Base-by-base conservation (phyloP, 176 grass and related monocot species). In the Aegilops sharonensis region DNA sequence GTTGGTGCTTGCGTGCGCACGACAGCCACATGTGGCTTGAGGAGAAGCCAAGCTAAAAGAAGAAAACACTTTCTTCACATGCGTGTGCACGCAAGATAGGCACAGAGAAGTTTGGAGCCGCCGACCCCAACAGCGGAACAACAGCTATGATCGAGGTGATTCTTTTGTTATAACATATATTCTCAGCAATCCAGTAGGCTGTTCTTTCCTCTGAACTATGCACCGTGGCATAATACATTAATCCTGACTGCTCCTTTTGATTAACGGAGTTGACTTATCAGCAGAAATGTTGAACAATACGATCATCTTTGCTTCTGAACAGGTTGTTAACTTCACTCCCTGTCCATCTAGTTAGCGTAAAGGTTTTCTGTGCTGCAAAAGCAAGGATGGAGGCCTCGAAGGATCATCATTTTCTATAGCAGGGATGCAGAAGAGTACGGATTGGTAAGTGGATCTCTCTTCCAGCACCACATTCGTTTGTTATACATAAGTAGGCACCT, bases 391-490 rank as follows among this genome's bases (percentile, higher is more conserved):
- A 85, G 84, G 80, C 95, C 93, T 84, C 76, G 93, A 63, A 87
- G 93, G 78, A 94, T 93, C 65, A 98, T 98, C 60, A 78, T 98
- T 61, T 91, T 98, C 21, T 95, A 93, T 84, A 95, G 89, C 84
- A 95, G 95, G 95, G 93, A 98, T 84, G 93, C 90, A 1, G 93
- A 98, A 93, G 94, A 95, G 66, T 95, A 93, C 13, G 93, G 91
- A 59, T 91, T 95, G 89, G 94, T 95, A 35, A 43, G 50, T 72
- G 18, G 14, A 30, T 35, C 1, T 21, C 52, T 83, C 69, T 45
- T 8, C 63, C 10, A 72, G 25, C 5, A 32, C 83, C 57, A 8
- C 50, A 64, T 14, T 77, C 23, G 2, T 36, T 36, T 36, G 27
- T 27, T 27, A 27, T 27, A 27, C 27, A 27, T 27, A 27, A 27